A percentile compares a stretch with the other conserved stretches of the same genome.
These are phyloP conservation scores for Silene noctiflora DNA, from an alignment of 179 eudicot genomes.

Conservation along the genomic window DNA sequence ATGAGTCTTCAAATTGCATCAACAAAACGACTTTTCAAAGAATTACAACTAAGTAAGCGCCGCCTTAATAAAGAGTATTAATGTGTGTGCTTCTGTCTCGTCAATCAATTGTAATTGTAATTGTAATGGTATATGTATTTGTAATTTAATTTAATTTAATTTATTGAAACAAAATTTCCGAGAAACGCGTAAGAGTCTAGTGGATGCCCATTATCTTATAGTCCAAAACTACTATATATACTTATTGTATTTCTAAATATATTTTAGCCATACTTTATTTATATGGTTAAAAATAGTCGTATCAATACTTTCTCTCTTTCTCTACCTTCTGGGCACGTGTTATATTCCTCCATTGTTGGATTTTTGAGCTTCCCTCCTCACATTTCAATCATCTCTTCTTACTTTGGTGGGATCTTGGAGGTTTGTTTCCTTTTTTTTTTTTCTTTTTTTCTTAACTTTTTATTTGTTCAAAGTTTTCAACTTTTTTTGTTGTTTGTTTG, in stretches of 20 bases:
- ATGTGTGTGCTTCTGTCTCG: background rate
- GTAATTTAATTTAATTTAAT: no score
- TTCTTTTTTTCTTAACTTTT: background rate
- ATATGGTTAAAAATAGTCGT: conserved; percentile 15
- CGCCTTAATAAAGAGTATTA: background rate
- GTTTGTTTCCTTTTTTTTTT: conserved; percentile 4
- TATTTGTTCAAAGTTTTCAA: background rate
- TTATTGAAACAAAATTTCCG: background rate
- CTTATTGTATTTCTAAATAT: background rate
- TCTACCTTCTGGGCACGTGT: conserved; percentile 6
- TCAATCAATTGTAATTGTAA: no score
- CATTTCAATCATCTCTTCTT: conserved; percentile 14
- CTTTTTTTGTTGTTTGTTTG: background rate
- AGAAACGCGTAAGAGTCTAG: background rate
- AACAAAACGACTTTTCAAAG: background rate
- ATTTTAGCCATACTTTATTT: background rate
- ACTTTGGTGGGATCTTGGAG: conserved; percentile 31
- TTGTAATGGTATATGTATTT: no score
- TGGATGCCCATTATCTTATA: background rate
- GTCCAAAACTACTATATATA: background rate
- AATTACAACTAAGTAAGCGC: background rate
- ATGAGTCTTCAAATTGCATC: background rate
- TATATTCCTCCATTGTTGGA: conserved; percentile 10
- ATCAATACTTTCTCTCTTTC: background rate
- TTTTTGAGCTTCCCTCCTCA: conserved; percentile 7